Base-by-base conservation (phyloP, 2,329 filamentous ascomycete species). In the Lasiodiplodia sp. region DNA sequence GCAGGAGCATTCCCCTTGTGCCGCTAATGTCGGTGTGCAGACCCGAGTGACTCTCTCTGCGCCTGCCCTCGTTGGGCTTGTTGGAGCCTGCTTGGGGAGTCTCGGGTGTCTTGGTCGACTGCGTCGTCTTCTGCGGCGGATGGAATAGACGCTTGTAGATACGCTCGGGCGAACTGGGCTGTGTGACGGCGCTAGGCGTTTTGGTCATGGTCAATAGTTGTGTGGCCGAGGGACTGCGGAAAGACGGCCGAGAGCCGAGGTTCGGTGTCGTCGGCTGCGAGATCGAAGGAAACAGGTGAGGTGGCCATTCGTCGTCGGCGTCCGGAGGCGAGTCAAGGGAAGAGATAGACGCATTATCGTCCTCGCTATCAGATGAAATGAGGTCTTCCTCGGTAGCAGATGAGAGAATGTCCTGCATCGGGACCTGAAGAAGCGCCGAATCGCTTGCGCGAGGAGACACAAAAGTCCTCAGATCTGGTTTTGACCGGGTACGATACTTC, bases 121-220 rank as follows among this genome's bases (percentile, higher is more conserved):
- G 56, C 4, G 34, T 53, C 12, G 12, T 55, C 28, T 56, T 55
- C 23, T 37, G 70, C 2, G 74, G 70, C 1, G 75, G 72, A 38
- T 83, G 81, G 68, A 83, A 83, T 0, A 83, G 71, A 4, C 75
- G 75, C 72, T 82, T 82, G 69, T 83, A 84, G 4, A 76, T 75
- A 1, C 76, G 69, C 67, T 82, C 81, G 1, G 81, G 79, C 1
- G 77, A 77, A 70, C 79, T 82, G 0, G 79, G 78, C 21, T 70
- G 64, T 47, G 67, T 69, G 62, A 67, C 44, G 11, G 63, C 69
- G 21, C 52, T 47, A 25, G 56, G 53, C 23, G 68, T 63, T 40
- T 51, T 67, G 34, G 68, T 69, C 68, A 69, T 69, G 44, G 68
- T 64, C 16, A 34, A 34, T 34, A 69, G 68, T 49, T 55, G 64